Evolutionary conservation across 768 basidiomycete species (phyloP).

Genomic region (Lactifluus subvellereus): DNA sequence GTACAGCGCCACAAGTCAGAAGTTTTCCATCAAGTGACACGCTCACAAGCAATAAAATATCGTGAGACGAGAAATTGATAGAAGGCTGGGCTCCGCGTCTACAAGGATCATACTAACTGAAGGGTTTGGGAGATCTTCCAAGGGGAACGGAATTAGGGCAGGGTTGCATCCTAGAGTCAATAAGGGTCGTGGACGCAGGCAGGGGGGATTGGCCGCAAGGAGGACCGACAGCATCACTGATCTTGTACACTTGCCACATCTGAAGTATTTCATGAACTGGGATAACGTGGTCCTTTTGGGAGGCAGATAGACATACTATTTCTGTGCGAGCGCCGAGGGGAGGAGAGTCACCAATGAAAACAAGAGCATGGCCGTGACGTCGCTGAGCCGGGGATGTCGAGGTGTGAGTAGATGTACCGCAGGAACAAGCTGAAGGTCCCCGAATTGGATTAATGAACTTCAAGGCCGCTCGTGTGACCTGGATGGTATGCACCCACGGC

Average conservation of each 20-base stretch:
- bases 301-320: not conserved
- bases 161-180: slow-evolving; percentile 45
- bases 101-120: slow-evolving; percentile 32
- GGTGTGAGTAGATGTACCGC: not conserved
- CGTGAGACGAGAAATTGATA: slow-evolving; percentile 17
- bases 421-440: not conserved
- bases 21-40: slow-evolving; percentile 29
- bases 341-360: not conserved
- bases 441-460: not conserved
- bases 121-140: slow-evolving; percentile 32
- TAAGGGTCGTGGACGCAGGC: slow-evolving; percentile 36
- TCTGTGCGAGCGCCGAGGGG: not conserved
- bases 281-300: not conserved
- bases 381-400: not conserved
- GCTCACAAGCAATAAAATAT: slow-evolving; percentile 25
- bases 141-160: slow-evolving; percentile 43
- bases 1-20: not conserved
- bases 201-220: slow-evolving; percentile 43
- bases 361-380: not conserved
- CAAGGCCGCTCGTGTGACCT: not conserved
- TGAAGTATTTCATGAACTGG: not conserved
- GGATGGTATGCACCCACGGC: not conserved
- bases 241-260: slow-evolving; percentile 48
- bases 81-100: slow-evolving; percentile 38
- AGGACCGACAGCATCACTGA: slow-evolving; percentile 36